A percentile compares a stretch with the other conserved stretches of the same genome.
Evolutionary conservation across 2,329 filamentous ascomycete species (phyloP).

Genomic region (Epichloe glyceriae): DNA sequence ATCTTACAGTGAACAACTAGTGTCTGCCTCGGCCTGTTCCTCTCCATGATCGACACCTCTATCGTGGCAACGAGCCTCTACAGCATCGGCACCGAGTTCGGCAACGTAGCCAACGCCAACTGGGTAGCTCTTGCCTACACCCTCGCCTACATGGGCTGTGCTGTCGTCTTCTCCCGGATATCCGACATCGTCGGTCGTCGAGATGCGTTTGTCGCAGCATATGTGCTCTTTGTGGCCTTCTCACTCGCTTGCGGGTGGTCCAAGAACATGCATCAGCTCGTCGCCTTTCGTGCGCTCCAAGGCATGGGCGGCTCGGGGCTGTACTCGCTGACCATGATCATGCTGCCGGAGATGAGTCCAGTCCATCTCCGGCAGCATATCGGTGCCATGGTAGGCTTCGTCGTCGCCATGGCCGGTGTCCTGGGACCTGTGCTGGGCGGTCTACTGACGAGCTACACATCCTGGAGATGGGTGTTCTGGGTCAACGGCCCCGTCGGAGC

Average conservation of each 20-base stretch:
- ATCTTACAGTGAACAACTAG: slow-evolving; percentile 16
- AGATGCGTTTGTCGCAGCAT: slow-evolving; percentile 35
- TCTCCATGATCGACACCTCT: slow-evolving; percentile 46
- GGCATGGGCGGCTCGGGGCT: slow-evolving; percentile 38
- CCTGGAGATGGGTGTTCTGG: slow-evolving; percentile 46
- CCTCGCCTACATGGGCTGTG: slow-evolving; percentile 42
- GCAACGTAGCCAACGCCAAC: slow-evolving; percentile 30
- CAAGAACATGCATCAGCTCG: slow-evolving; percentile 26
- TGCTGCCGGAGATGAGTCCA: slow-evolving; percentile 37
- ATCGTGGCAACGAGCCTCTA: slow-evolving; percentile 47
- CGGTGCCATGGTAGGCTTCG: slow-evolving; percentile 33
- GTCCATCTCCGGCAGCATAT: slow-evolving; percentile 27
- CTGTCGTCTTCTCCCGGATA: slow-evolving; percentile 40
- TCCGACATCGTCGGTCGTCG: slow-evolving; percentile 43
- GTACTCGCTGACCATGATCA: slow-evolving; percentile 44
- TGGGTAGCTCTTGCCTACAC: slow-evolving; percentile 45
- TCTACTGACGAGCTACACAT: slow-evolving; percentile 33
- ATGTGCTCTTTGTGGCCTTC: slow-evolving; percentile 41
- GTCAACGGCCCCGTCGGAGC: slow-evolving; percentile 42
- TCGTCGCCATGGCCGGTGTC: slow-evolving; percentile 35
- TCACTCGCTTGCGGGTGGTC: slow-evolving; percentile 39
- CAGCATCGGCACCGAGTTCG: slow-evolving; percentile 39
- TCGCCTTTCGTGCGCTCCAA: slow-evolving; percentile 35
- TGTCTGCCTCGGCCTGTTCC: slow-evolving; percentile 38
- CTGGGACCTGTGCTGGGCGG: slow-evolving; percentile 40